Conservation (phyloP, 1,139 yeast species). For the Lodderomyces parapsilosis region DNA sequence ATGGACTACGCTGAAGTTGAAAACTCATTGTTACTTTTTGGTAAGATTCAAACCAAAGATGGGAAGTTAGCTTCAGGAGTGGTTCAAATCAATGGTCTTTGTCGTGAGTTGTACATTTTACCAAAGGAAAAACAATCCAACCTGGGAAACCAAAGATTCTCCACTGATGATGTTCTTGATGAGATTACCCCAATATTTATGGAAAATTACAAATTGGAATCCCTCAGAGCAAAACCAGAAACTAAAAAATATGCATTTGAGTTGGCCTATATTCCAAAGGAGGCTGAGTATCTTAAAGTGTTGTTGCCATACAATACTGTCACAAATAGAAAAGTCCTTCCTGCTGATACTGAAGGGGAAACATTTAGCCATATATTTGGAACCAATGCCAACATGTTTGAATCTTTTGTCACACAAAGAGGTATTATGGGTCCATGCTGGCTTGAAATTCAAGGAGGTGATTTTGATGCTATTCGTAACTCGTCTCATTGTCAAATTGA, state of each 20-base stretch:
- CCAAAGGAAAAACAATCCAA: constrained; percentile 56
- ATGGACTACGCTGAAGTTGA: constrained; percentile 83
- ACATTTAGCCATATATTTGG: constrained; percentile 85
- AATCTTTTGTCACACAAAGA: constrained; percentile 78
- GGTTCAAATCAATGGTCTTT: constrained; percentile 70
- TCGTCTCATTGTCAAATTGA: constrained; percentile 84
- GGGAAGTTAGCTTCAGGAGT: constrained; percentile 69
- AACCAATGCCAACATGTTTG: constrained; percentile 69
- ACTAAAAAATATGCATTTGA: constrained; percentile 87
- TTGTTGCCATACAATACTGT: constrained; percentile 69
- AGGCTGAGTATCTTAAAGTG: constrained; percentile 78
- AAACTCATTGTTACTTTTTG: constrained; percentile 71
- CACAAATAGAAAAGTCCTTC: constrained; percentile 50
- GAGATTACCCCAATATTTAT: constrained; percentile 70
- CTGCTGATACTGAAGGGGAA: constrained; percentile 67
- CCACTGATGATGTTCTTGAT: constrained; percentile 62
- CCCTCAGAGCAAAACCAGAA: constrained; percentile 69
- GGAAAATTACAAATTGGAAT: constrained; percentile 59
- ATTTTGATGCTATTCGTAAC: constrained; percentile 58
- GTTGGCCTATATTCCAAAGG: constrained; percentile 72
- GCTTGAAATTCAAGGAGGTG: constrained; percentile 69
- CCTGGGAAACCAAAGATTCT: constrained; percentile 39
- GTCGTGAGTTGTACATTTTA: constrained; percentile 72
- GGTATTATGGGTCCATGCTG: constrained; percentile 98
- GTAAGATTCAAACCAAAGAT: constrained; percentile 66